Conservation (phyloP, 352 stramenopile genomes). For the Pythium coloratum region DNA sequence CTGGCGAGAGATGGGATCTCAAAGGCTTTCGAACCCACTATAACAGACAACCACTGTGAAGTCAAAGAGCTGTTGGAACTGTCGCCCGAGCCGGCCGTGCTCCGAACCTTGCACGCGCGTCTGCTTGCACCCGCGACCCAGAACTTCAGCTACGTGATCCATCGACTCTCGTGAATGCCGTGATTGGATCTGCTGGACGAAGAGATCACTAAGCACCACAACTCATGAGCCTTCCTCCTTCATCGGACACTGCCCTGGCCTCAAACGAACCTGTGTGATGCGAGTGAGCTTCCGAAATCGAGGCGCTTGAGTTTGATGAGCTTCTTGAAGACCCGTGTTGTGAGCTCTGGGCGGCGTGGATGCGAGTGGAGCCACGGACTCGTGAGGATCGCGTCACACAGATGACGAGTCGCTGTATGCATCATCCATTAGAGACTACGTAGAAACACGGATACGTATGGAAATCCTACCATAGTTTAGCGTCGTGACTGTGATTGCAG, state of each 20-base stretch:
- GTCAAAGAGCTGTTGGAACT: not conserved
- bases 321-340: slow-evolving; percentile 8
- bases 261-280: not conserved
- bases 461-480: slow-evolving; percentile 11
- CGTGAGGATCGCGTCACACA: slow-evolving; percentile 21
- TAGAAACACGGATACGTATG: not conserved
- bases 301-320: not conserved
- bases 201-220: slow-evolving; percentile 8
- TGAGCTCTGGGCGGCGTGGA: slow-evolving; percentile 5
- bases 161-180: not conserved
- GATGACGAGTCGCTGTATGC: slow-evolving; percentile 9
- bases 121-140: not conserved
- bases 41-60: not conserved
- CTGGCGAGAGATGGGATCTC: slow-evolving; percentile 10
- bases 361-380: slow-evolving; percentile 25
- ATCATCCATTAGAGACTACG: not conserved
- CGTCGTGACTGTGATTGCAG: not conserved
- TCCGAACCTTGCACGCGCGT: slow-evolving; percentile 16
- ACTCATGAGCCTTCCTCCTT: too few species aligned
- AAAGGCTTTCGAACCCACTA: slow-evolving; percentile 9
- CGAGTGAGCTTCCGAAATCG: not conserved
- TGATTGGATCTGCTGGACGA: slow-evolving; percentile 1
- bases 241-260: not conserved
- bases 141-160: not conserved
- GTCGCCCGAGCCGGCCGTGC: not conserved